Percentiles rank a stretch among this genome's conserved stretches.
Conservation (phyloP, 768 basidiomycete genomes). For the Boletus patriciae region DNA sequence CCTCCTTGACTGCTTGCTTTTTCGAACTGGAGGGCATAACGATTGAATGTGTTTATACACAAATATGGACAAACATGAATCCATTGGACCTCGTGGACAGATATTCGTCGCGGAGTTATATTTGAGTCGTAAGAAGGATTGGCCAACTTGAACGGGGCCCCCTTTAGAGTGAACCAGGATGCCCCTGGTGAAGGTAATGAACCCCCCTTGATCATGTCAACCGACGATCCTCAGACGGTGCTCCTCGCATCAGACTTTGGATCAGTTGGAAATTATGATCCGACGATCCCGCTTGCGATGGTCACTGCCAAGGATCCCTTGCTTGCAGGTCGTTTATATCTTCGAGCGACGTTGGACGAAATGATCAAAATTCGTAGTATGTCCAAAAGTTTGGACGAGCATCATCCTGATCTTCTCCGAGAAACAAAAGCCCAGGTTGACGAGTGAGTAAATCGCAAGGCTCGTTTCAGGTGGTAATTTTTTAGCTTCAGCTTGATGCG, state of each 20-base stretch:
- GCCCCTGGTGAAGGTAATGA: too few species aligned
- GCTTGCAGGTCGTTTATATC: neutral
- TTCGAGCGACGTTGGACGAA: constrained; percentile 2
- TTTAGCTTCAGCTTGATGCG: neutral
- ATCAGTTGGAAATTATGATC: neutral
- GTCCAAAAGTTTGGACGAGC: neutral
- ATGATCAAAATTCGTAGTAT: constrained; percentile 1
- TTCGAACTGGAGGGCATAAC: too few species aligned
- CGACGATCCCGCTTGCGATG: neutral
- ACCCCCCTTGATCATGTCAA: too few species aligned
- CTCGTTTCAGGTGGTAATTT: neutral
- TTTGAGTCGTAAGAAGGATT: neutral
- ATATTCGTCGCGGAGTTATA: constrained; percentile 1
- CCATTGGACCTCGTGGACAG: constrained; percentile 7
- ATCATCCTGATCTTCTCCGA: neutral
- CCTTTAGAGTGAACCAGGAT: too few species aligned
- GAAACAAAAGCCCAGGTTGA: constrained; percentile 3
- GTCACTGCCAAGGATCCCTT: neutral
- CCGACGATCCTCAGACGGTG: neutral
- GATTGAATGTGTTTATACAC: too few species aligned
- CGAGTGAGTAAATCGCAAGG: neutral
- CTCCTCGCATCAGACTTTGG: constrained; percentile 10
- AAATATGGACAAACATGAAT: constrained; percentile 3
- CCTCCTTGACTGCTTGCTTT: too few species aligned
- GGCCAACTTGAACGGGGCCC: too few species aligned